These are phyloP conservation scores for Juglanconis sp. DNA, from an alignment of 2,329 filamentous ascomycete species.

Conservation along the genomic window DNA sequence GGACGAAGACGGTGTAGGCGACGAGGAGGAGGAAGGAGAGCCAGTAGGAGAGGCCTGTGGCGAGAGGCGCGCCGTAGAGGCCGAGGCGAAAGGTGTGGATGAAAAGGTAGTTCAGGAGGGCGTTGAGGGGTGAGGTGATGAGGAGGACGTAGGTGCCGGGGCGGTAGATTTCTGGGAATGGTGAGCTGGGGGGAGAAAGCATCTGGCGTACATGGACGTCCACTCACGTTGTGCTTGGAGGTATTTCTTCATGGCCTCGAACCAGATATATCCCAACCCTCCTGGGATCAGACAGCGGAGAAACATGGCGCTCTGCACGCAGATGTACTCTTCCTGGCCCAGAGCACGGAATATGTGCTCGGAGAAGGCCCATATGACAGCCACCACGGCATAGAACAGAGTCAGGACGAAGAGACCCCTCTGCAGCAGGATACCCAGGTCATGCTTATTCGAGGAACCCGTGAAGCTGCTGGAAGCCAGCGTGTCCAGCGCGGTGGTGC, in stretches of 20 bases:
- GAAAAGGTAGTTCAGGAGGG: conserved; percentile 75
- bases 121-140: conserved; percentile 78
- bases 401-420: conserved; percentile 70
- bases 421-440: conserved; percentile 76
- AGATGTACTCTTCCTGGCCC: conserved; percentile 76
- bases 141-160: conserved; percentile 81
- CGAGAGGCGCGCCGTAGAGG: conserved; percentile 74
- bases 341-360: conserved; percentile 71
- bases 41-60: conserved; percentile 85
- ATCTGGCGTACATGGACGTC: conserved; percentile 33
- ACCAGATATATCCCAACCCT: conserved; percentile 82
- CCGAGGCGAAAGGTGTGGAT: conserved; percentile 69
- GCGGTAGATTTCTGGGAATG: conserved; percentile 59
- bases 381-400: conserved; percentile 69
- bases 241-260: conserved; percentile 82
- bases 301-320: conserved; percentile 69
- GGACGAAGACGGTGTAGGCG: conserved; percentile 67
- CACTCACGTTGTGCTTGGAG: conserved; percentile 81
- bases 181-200: conserved; percentile 35
- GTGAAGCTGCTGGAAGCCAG: conserved; percentile 81
- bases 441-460: conserved; percentile 72
- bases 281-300: conserved; percentile 73
- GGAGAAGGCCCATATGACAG: conserved; percentile 70
- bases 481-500: conserved; percentile 82
- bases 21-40: conserved; percentile 73